phyloP scores from a whole-genome alignment of 176 grass and related monocot species.

The Eragrostis nindensis region DNA sequence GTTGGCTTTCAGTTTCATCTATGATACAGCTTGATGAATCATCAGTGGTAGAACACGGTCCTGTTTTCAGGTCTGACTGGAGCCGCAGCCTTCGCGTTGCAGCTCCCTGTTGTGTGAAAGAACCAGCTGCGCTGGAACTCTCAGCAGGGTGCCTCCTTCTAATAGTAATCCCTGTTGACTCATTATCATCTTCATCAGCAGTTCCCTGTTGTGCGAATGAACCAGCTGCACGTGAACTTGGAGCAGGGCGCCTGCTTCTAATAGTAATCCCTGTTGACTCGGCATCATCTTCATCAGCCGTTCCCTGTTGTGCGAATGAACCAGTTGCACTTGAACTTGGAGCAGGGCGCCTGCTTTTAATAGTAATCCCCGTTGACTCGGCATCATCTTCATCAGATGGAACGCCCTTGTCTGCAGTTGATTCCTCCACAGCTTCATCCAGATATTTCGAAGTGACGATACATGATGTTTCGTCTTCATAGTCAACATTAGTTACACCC shows the following conservation, averaged over 20 bases:
- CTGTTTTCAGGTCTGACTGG: constrained; percentile 28
- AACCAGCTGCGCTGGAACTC: constrained; percentile 41
- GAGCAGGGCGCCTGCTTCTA: neutral
- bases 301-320: constrained; percentile 35
- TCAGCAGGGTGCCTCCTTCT: neutral
- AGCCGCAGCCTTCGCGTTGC: constrained; percentile 40
- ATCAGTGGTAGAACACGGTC: constrained; percentile 13
- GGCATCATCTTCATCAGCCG: constrained; percentile 18
- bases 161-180: constrained; percentile 48
- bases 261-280: constrained; percentile 48
- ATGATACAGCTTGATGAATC: constrained; percentile 42
- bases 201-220: constrained; percentile 38
- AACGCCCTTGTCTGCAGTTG: constrained; percentile 36
- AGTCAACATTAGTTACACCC: constrained; percentile 10
- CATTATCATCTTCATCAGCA: too few relatives aligned
- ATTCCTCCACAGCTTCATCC: constrained; percentile 26
- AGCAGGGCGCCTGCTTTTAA: constrained; percentile 1
- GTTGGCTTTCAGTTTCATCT: constrained; percentile 11
- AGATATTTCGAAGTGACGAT: constrained; percentile 22
- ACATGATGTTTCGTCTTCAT: constrained; percentile 46
- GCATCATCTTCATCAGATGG: constrained; percentile 28
- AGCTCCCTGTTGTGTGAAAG: constrained; percentile 38
- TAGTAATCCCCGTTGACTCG: constrained; percentile 47
- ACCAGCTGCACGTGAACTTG: constrained; percentile 42
- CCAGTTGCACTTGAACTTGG: constrained; percentile 42